Conservation (phyloP, 2,329 filamentous ascomycete species). For the Aspergillus sp. region DNA sequence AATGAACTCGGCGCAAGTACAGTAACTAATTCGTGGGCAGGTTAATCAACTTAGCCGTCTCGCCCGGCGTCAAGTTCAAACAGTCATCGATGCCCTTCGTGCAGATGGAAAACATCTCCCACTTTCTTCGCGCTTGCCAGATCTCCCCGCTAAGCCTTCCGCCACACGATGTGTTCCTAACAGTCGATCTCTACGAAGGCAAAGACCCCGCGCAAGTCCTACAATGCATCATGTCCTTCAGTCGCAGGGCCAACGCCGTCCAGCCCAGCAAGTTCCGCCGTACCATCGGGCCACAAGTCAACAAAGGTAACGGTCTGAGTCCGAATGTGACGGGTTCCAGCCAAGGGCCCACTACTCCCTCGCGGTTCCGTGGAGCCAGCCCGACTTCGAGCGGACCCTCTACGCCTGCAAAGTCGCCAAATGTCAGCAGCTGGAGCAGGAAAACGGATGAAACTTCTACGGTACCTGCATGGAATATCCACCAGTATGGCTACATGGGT, state of each 20-base stretch:
- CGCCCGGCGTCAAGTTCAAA: conserved; percentile 82
- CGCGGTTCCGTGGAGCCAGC: conserved; percentile 37
- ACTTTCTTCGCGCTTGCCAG: conserved; percentile 87
- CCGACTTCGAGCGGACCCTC: conserved; percentile 40
- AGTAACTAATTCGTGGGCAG: conserved; percentile 41
- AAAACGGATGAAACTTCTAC: conserved; percentile 73
- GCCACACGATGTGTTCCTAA: conserved; percentile 92
- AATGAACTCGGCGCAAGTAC: neutral
- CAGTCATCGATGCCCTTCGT: conserved; percentile 93
- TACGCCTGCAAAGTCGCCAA: conserved; percentile 57
- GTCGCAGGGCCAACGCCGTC: conserved; percentile 68
- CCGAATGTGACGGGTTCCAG: conserved; percentile 61
- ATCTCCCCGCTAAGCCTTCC: conserved; percentile 76
- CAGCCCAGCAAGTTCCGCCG: conserved; percentile 68
- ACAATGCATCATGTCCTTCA: conserved; percentile 88
- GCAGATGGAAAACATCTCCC: conserved; percentile 98
- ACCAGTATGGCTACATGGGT: conserved; percentile 97
- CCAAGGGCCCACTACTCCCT: conserved; percentile 35
- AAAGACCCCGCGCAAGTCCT: conserved; percentile 96
- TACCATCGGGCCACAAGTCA: conserved; percentile 66
- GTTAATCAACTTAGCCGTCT: conserved; percentile 72
- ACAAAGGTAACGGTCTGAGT: conserved; percentile 50
- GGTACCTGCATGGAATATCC: conserved; percentile 93
- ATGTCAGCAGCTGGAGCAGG: conserved; percentile 84
- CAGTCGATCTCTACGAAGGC: conserved; percentile 88